Evolutionary conservation across 257 asterid genomes (phyloP).

Genomic region (Rauvolfia tetraphylla): DNA sequence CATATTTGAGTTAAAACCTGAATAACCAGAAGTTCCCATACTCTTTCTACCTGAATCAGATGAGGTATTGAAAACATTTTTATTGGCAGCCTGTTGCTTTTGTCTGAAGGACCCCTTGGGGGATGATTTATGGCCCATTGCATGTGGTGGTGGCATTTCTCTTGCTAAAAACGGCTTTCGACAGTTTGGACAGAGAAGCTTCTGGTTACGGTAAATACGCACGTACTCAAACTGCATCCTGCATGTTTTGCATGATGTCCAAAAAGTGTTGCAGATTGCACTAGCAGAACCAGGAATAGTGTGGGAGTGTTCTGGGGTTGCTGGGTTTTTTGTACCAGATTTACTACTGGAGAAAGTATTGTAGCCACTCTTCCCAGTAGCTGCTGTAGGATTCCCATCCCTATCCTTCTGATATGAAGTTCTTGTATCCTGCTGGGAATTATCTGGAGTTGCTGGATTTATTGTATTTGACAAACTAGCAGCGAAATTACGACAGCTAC

Average conservation of each 20-base stretch:
- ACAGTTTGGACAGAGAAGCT: slow-evolving; percentile 48
- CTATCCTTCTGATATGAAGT: slow-evolving; percentile 15
- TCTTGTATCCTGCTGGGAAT: slow-evolving; percentile 19
- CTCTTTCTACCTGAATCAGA: slow-evolving; percentile 19
- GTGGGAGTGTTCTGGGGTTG: slow-evolving; percentile 14
- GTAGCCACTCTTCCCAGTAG: slow-evolving; percentile 13
- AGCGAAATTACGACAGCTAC: slow-evolving; percentile 9
- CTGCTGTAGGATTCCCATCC: slow-evolving; percentile 14
- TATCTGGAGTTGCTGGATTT: slow-evolving; percentile 10
- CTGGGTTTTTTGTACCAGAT: neutral
- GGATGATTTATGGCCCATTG: slow-evolving; percentile 9
- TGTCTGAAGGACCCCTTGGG: slow-evolving; percentile 11
- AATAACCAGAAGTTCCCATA: slow-evolving; percentile 8
- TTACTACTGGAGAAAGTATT: slow-evolving; percentile 7
- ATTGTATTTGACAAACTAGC: slow-evolving; percentile 22
- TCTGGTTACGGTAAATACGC: slow-evolving; percentile 32
- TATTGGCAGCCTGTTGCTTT: slow-evolving; percentile 21
- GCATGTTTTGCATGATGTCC: slow-evolving; percentile 62
- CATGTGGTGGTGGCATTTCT: slow-evolving; percentile 36
- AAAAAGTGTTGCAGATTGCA: slow-evolving; percentile 35
- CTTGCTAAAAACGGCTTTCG: slow-evolving; percentile 43
- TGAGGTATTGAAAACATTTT: slow-evolving; percentile 8
- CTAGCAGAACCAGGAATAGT: slow-evolving; percentile 21
- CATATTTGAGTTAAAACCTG: slow-evolving; percentile 10
- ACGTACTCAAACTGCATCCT: slow-evolving; percentile 29